Conservation (phyloP, 495 filamentous ascomycete genomes). For the Hypomontagnella submonticulosa region DNA sequence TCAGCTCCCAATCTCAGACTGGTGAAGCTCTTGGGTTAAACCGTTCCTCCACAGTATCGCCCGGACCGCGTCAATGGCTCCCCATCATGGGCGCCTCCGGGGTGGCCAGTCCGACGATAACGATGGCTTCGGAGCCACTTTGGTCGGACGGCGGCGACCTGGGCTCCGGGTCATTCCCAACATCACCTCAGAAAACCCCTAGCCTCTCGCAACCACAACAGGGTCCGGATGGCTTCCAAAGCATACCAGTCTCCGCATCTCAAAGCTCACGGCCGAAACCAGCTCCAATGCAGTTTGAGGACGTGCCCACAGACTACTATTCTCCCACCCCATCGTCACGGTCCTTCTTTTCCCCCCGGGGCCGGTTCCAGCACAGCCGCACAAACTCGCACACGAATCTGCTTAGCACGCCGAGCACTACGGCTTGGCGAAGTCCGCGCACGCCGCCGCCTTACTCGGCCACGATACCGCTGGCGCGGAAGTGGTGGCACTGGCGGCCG, state of each 20-base stretch:
- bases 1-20: constrained; percentile 10
- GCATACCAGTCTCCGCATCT: neutral
- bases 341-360: constrained; percentile 11
- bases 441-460: constrained; percentile 31
- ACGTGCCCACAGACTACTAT: constrained; percentile 14
- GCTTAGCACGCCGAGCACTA: constrained; percentile 23
- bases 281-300: constrained; percentile 21
- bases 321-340: constrained; percentile 15
- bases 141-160: constrained; percentile 8
- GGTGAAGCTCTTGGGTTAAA: neutral
- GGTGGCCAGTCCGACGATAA: neutral
- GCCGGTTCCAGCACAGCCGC: constrained; percentile 22
- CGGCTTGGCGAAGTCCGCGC: constrained; percentile 29
- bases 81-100: constrained; percentile 3
- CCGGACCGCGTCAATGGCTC: constrained; percentile 23
- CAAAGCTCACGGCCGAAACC: constrained; percentile 13
- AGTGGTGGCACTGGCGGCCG: constrained; percentile 38
- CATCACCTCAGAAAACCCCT: constrained; percentile 5
- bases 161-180: constrained; percentile 7
- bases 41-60: constrained; percentile 2
- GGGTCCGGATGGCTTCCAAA: neutral
- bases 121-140: neutral
- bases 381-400: constrained; percentile 25
- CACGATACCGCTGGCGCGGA: constrained; percentile 1
- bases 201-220: neutral